These are phyloP conservation scores for Penicillium sp. DNA, from an alignment of 2,329 filamentous ascomycete species.

Conservation along the genomic window DNA sequence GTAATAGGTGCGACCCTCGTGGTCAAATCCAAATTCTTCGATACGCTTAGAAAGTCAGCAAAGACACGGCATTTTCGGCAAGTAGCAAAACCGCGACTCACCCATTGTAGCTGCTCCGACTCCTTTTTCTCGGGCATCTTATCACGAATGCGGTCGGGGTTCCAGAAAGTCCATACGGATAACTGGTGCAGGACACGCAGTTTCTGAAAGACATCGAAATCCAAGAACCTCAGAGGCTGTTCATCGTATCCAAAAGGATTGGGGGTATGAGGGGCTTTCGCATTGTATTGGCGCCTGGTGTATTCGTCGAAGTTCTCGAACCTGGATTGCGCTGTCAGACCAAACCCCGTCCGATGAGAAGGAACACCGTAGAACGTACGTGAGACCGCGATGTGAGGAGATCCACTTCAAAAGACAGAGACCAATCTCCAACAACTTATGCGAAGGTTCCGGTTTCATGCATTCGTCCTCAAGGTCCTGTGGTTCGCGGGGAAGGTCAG, in stretches of 20 bases:
- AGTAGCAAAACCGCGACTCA: constrained; percentile 40
- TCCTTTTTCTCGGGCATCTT: constrained; percentile 80
- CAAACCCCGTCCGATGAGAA: not conserved
- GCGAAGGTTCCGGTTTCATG: constrained; percentile 67
- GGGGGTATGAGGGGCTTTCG: constrained; percentile 64
- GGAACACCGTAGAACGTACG: constrained; percentile 53
- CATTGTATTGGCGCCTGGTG: constrained; percentile 76
- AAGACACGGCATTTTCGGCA: not conserved
- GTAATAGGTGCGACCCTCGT: constrained; percentile 78
- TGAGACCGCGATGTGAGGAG: constrained; percentile 86
- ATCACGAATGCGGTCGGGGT: constrained; percentile 79
- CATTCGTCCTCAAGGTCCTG: constrained; percentile 88
- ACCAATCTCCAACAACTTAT: constrained; percentile 72
- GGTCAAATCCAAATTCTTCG: constrained; percentile 67
- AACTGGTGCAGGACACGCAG: constrained; percentile 76
- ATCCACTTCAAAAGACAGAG: constrained; percentile 85
- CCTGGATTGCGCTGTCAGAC: constrained; percentile 45
- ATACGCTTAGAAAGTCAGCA: constrained; percentile 38
- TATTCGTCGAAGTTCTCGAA: constrained; percentile 90
- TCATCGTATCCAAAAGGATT: constrained; percentile 85
- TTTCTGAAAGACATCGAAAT: constrained; percentile 79
- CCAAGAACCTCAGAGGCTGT: constrained; percentile 64
- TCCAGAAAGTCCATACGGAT: constrained; percentile 81
- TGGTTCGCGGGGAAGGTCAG: constrained; percentile 13
- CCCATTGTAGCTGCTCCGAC: constrained; percentile 76